Evolutionary conservation across 2,329 filamentous ascomycete species (phyloP).

Genomic region (Hymenoscyphus infarciens): DNA sequence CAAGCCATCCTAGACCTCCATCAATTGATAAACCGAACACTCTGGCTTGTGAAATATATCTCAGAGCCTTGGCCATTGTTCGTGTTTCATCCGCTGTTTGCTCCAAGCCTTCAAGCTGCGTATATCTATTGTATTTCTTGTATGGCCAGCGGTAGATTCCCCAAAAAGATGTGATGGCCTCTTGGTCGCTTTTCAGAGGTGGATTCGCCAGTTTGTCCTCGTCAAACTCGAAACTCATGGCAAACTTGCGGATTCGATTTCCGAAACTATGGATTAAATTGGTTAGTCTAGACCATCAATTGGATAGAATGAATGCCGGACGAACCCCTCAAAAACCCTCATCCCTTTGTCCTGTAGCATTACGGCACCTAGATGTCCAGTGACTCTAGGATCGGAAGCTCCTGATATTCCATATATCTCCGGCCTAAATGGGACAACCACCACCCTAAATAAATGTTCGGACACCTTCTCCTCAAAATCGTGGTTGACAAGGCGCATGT

Average conservation of each 20-base stretch:
- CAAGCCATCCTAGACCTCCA: slow-evolving; percentile 64
- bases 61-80: slow-evolving; percentile 58
- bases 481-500: slow-evolving; percentile 56
- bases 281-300: neutral
- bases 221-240: slow-evolving; percentile 65
- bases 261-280: slow-evolving; percentile 43
- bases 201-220: slow-evolving; percentile 49
- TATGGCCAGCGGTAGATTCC: slow-evolving; percentile 64
- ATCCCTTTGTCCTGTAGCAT: slow-evolving; percentile 47
- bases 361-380: slow-evolving; percentile 23
- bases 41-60: slow-evolving; percentile 50
- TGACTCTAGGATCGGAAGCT: neutral
- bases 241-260: slow-evolving; percentile 57
- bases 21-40: slow-evolving; percentile 67
- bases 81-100: slow-evolving; percentile 60
- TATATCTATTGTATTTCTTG: slow-evolving; percentile 55
- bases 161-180: slow-evolving; percentile 56
- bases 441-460: slow-evolving; percentile 55
- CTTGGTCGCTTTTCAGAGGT: slow-evolving; percentile 53
- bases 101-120: slow-evolving; percentile 57
- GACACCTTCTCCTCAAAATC: slow-evolving; percentile 59
- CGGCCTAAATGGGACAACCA: slow-evolving; percentile 63
- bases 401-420: slow-evolving; percentile 54
- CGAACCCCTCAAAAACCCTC: slow-evolving; percentile 52
- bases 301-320: neutral